Conservation (phyloP, 306 rosid species). For the Quercus cerris region DNA sequence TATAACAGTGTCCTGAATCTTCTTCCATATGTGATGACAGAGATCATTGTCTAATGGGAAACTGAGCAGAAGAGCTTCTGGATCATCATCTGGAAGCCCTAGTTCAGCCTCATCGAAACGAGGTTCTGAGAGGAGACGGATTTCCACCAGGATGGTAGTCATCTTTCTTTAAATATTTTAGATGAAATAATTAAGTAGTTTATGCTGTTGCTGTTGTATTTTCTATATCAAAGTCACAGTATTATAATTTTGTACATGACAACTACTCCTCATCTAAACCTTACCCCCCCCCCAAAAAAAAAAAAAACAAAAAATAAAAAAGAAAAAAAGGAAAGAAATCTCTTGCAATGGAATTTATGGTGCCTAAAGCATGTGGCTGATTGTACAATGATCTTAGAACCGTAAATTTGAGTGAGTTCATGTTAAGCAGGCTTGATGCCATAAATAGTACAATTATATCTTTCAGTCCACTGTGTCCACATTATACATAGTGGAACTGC, state of each 20-base stretch:
- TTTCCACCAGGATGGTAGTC: constrained; percentile 58
- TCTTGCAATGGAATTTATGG: too few species aligned
- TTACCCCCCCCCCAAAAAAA: too few species aligned
- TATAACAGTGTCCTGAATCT: constrained; percentile 14
- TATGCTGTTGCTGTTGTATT: background rate
- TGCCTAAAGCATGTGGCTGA: too few species aligned
- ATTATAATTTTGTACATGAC: background rate
- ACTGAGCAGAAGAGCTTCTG: constrained; percentile 44
- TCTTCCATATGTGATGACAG: constrained; percentile 31
- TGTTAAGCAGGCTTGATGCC: background rate
- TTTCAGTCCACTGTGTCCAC: background rate
- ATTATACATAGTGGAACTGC: background rate
- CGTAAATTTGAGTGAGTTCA: background rate
- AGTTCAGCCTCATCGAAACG: constrained; percentile 44
- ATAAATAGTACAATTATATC: background rate
- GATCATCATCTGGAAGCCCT: constrained; percentile 39
- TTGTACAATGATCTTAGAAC: too few species aligned
- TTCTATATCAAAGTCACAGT: background rate
- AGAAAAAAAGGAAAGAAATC: too few species aligned
- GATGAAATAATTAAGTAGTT: background rate
- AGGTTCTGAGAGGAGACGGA: constrained; percentile 57
- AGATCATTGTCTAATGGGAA: constrained; percentile 53
- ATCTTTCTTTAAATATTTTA: constrained; percentile 3
- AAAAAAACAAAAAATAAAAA: too few species aligned
- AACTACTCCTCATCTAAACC: too few species aligned